These are phyloP conservation scores for Lachancea fermentati DNA, from an alignment of 805 yeast species.

Conservation along the genomic window DNA sequence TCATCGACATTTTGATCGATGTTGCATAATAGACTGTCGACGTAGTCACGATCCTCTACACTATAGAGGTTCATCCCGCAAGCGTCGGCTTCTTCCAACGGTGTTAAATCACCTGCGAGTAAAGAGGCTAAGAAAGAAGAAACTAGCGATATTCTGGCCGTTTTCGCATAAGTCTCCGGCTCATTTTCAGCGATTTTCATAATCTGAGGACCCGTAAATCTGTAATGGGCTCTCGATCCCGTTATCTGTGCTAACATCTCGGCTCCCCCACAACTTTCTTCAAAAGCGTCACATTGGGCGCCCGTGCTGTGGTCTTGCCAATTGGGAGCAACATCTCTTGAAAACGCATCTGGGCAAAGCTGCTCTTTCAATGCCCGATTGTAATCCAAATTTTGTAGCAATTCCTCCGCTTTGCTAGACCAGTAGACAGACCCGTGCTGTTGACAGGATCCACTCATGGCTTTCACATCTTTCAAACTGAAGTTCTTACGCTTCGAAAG, in stretches of 20 bases:
- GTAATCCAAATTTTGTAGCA: conserved; percentile 37
- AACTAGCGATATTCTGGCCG: conserved; percentile 63
- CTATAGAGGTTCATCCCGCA: conserved; percentile 93
- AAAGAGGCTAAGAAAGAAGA: conserved; percentile 74
- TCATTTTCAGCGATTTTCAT: conserved; percentile 55
- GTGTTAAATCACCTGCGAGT: conserved; percentile 56
- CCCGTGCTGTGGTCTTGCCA: conserved; percentile 95
- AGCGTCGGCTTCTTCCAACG: conserved; percentile 77
- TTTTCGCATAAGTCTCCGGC: conserved; percentile 47
- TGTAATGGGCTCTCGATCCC: conserved; percentile 82
- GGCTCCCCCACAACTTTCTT: conserved; percentile 55
- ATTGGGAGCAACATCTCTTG: conserved; percentile 69
- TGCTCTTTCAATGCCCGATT: conserved; percentile 40
- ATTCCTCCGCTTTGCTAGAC: conserved; percentile 43
- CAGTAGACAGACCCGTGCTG: conserved; percentile 90
- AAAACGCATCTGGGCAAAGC: conserved; percentile 46
- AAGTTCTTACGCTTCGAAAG: conserved; percentile 44
- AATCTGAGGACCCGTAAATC: conserved; percentile 92
- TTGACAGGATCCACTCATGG: conserved; percentile 82
- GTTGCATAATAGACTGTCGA: conserved; percentile 47
- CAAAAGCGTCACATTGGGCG: conserved; percentile 57
- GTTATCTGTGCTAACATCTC: conserved; percentile 55
- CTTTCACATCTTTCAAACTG: conserved; percentile 54
- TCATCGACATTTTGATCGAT: conserved; percentile 26
- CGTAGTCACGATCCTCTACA: conserved; percentile 49